phyloP scores from a whole-genome alignment of 2,329 filamentous ascomycete species.

The Rutstroemia sydowiana region DNA sequence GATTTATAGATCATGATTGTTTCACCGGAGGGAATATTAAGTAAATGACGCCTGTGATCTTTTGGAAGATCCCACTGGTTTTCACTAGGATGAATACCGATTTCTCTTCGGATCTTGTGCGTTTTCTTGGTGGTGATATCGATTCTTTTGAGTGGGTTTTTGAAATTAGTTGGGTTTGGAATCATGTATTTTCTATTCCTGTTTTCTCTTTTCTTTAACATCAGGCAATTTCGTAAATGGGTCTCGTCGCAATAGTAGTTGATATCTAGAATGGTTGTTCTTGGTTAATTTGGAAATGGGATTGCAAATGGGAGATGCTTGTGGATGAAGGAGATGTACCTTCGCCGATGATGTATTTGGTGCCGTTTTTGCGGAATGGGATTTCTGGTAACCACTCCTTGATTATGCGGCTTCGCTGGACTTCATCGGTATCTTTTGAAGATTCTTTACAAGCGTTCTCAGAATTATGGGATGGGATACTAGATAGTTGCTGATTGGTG shows the following conservation, averaged over 20 bases:
- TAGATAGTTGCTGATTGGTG: no score
- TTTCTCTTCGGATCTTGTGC: neutral
- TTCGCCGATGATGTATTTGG: neutral
- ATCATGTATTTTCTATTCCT: no score
- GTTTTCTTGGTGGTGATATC: neutral
- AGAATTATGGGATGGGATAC: no score
- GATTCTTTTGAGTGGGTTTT: neutral
- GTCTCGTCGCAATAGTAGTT: neutral
- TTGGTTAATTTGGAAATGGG: neutral
- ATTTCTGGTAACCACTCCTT: neutral
- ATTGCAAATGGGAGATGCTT: neutral
- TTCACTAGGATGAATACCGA: neutral
- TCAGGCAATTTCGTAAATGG: neutral
- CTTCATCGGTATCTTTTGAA: no score
- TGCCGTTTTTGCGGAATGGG: neutral
- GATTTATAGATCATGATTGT: neutral
- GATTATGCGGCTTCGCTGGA: no score
- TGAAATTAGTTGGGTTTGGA: no score
- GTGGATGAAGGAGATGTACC: neutral
- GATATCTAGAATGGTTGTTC: neutral
- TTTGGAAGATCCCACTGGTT: neutral
- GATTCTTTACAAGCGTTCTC: no score
- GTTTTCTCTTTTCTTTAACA: no score
- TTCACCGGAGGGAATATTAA: neutral
- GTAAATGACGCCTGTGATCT: neutral